Base-by-base conservation (phyloP, 768 basidiomycete species). In the Amanita polypyramis region DNA sequence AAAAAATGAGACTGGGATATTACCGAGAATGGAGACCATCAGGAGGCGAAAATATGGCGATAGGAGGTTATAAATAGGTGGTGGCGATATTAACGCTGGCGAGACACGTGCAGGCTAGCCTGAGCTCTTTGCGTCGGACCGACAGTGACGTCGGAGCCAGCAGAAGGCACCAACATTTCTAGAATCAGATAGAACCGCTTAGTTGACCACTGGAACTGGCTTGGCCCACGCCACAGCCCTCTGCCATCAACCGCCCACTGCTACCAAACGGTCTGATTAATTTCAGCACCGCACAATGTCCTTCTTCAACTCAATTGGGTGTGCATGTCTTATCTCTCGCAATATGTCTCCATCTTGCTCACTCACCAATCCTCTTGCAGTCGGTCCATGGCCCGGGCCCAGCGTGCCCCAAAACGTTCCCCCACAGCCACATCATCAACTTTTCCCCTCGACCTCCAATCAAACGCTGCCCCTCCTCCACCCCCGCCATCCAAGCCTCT, bases 301-400 rank as follows among this genome's bases (percentile, higher is more conserved):
- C 27, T 88, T 87, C 67, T 87, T 88, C 69, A 87, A 87, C 59
- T 80, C 82, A 23, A 76, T 88, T 44, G 81, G 85, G 85, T 87
- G 52, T 46, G 79, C 65, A 34, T 27, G 25, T 27, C 33, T 25
- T 29, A 11, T 15, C 33, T 46, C 27, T 39, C 43, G 15, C 48
- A 6, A 20, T 11, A 5, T 11, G 17, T n/a, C n/a, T n/a, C 21
- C 43, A 8, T 34, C 12, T 48, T 43, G 39, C 44, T 45, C 20
- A 38, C 46, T 43, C 14, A 45, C 49, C 53, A 29, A 47, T 45
- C 12, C 19, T 3, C n/a, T 35, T 52, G 2, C 56, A 85, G 85
- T 50, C 79, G 85, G 49, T 81, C 82, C n/a, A 87, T 86, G 83
- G 73, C 75, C 35, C 76, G 82, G 46, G 50, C 52, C 39, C 79